Evolutionary conservation across 192 early-diverging fungal species (phyloP).

Genomic region (Helicostylum pulchrum): DNA sequence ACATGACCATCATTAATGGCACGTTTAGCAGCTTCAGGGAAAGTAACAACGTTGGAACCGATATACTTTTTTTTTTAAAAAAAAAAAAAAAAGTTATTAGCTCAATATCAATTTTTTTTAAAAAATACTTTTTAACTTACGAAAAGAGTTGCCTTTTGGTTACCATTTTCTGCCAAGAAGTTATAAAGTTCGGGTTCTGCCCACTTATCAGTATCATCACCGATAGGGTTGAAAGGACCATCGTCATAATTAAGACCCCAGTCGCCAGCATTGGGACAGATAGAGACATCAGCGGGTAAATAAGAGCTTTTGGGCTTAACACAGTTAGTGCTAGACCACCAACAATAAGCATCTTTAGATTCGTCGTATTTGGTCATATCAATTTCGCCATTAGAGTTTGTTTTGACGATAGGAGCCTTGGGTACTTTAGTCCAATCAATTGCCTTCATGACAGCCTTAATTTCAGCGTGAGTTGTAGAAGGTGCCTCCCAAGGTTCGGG

Average conservation of each 20-base stretch:
- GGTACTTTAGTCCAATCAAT: conserved; percentile 42
- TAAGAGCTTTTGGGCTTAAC: conserved; percentile 7
- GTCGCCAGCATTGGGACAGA: conserved; percentile 6
- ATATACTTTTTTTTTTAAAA: conserved; percentile 30
- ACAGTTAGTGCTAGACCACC: conserved; percentile 24
- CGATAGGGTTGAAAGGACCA: conserved; percentile 18
- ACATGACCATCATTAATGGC: conserved; percentile 47
- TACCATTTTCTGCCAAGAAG: conserved; percentile 11
- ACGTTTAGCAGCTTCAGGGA: conserved; percentile 23
- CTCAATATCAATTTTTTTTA: neutral
- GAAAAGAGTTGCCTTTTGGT: conserved; percentile 21
- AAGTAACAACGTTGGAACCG: conserved; percentile 33
- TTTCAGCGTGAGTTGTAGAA: conserved; percentile 35
- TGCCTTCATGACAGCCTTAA: conserved; percentile 37
- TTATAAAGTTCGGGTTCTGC: conserved; percentile 20
- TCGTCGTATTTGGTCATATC: conserved; percentile 9
- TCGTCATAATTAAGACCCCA: conserved; percentile 30
- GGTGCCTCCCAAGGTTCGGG: conserved; percentile 29
- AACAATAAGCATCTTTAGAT: conserved; percentile 21
- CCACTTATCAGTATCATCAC: neutral
- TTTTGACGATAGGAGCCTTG: conserved; percentile 26
- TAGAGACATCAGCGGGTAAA: conserved; percentile 14
- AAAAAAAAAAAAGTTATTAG: conserved; percentile 6
- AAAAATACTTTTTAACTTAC: conserved; percentile 1
- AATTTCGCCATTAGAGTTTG: conserved; percentile 14